These are phyloP conservation scores for Aspergillus persii DNA, from an alignment of 2,329 filamentous ascomycete species.

Conservation along the genomic window DNA sequence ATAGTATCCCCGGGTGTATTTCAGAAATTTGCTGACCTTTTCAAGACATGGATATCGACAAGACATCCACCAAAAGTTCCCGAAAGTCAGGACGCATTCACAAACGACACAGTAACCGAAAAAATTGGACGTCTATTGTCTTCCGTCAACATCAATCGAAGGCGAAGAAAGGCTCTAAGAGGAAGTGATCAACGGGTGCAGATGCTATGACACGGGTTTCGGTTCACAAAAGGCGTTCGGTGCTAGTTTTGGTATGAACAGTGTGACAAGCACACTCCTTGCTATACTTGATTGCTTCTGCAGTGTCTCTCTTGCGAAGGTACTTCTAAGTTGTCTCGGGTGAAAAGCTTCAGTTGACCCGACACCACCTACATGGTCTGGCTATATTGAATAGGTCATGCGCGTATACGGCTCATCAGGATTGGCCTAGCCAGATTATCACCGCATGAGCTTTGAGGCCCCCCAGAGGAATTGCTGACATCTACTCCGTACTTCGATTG, in stretches of 20 bases:
- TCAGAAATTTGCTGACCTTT: slow-evolving; percentile 6
- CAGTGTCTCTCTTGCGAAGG: background rate
- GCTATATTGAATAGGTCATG: background rate
- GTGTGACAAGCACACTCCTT: background rate
- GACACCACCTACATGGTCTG: background rate
- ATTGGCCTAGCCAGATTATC: background rate
- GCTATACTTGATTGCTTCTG: background rate
- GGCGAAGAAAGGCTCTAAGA: slow-evolving; percentile 30
- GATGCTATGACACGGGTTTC: background rate
- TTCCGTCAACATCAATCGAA: slow-evolving; percentile 36
- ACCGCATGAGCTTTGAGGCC: background rate
- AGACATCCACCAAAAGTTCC: slow-evolving; percentile 19
- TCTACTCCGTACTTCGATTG: background rate
- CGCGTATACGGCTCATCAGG: background rate
- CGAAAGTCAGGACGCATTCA: slow-evolving; percentile 37
- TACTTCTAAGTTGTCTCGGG: background rate
- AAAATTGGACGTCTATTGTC: slow-evolving; percentile 39
- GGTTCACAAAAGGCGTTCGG: slow-evolving; percentile 12
- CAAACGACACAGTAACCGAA: slow-evolving; percentile 34
- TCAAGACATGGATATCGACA: slow-evolving; percentile 43
- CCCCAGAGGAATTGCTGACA: background rate
- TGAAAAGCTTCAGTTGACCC: background rate
- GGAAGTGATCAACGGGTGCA: slow-evolving; percentile 24
- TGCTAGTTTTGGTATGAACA: background rate
- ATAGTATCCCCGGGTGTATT: background rate